These are phyloP conservation scores for Daldinia sp. DNA, from an alignment of 2,329 filamentous ascomycete genomes.

Conservation along the genomic window DNA sequence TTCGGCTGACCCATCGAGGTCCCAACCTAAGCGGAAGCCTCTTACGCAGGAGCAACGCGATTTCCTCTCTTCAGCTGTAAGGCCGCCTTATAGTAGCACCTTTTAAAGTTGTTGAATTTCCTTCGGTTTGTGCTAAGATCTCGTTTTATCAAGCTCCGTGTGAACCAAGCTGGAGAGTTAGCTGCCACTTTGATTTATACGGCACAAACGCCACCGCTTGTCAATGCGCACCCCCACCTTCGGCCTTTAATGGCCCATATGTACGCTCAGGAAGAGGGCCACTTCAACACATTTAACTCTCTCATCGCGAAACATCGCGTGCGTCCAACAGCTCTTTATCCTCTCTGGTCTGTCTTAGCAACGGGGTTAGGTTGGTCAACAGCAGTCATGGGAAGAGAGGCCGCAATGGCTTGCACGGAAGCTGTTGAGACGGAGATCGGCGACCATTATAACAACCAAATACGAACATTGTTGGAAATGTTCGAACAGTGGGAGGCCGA, in stretches of 20 bases:
- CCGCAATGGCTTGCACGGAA: conserved; percentile 98
- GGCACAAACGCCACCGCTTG: conserved; percentile 85
- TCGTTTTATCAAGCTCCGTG: conserved; percentile 72
- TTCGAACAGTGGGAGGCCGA: conserved; percentile 78
- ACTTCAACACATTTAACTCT: conserved; percentile 86
- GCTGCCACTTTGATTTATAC: conserved; percentile 95
- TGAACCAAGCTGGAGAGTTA: conserved; percentile 98
- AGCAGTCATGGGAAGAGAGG: conserved; percentile 87
- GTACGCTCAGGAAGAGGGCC: conserved; percentile 94
- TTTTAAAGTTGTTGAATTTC: conserved; percentile 1
- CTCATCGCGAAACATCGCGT: conserved; percentile 88
- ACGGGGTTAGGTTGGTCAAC: conserved; percentile 89
- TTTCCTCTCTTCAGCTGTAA: conserved; percentile 79
- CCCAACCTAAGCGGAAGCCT: conserved; percentile 65
- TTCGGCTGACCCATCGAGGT: conserved; percentile 50
- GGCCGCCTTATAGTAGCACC: conserved; percentile 39
- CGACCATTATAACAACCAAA: conserved; percentile 93
- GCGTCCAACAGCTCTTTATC: conserved; percentile 92
- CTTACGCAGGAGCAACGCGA: conserved; percentile 77
- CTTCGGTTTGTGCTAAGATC: conserved; percentile 18
- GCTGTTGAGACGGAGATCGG: conserved; percentile 99
- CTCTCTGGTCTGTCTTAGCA: conserved; percentile 85
- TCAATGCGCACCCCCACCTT: conserved; percentile 85
- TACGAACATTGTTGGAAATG: conserved; percentile 85
- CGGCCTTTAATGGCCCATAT: conserved; percentile 95